Base-by-base conservation (phyloP, 2,329 filamentous ascomycete species). In the Orbilia quercus region DNA sequence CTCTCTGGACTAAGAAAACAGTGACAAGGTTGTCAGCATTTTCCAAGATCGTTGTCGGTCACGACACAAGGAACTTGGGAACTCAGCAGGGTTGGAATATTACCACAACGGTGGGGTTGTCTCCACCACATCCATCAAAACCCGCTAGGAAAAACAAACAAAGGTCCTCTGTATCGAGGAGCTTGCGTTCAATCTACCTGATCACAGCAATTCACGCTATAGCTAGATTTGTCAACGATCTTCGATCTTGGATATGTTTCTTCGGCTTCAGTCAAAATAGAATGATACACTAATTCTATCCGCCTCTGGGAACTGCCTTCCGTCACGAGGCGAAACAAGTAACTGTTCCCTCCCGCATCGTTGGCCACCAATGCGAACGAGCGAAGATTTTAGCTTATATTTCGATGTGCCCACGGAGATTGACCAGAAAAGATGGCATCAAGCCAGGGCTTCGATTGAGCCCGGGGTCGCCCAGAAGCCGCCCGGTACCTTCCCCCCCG, bases 301-400 rank as follows among this genome's bases (percentile, higher is more conserved):
- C 34, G 40, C 44, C 28, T 53, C 53, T 51, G 34, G 66, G 42
- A 53, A 44, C 20, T 48, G 48, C 48, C 48, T 50, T 54, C 67
- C 59, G 67, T 65, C 67, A 72, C 67, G 45, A 53, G 59, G 59
- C 67, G 59, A 72, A 65, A 72, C 67, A 58, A 65, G 36, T 55
- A 53, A 48, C 55, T 62, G 55, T 22, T 51, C 53, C 55, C 51
- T 64, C 51, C 58, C 58, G 59, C 59, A 72, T 65, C 38, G 36
- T 45, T 72, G 36, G 66, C 51, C 50, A 59, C 42, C 25, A 31
- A 58, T 63, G 65, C 55, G 66, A 63, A 50, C 62, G 22, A 38
- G 16, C 16, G 44, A 51, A 48, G 14, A 7, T 23, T 22, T 22
- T 34, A n/a, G 7, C 20, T 18, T 2, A 16, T 9, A 31, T 36